Evolutionary conservation across 2,329 filamentous ascomycete genomes (phyloP).

Genomic region (Penicillium sp.): DNA sequence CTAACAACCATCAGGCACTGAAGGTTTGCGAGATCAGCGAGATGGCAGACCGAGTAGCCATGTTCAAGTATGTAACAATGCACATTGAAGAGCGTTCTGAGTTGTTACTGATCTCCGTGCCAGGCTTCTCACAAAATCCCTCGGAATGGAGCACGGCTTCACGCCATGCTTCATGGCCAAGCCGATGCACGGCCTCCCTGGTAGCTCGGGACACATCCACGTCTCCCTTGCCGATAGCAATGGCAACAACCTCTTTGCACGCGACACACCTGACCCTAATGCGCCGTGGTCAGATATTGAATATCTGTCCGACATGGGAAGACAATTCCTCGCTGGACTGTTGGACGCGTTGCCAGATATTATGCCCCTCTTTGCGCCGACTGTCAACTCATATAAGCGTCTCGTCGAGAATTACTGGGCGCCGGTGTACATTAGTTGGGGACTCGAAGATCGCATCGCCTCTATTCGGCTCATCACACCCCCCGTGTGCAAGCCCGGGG

Average conservation of each 20-base stretch:
- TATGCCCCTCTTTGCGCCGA: conserved; percentile 93
- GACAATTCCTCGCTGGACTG: conserved; percentile 89
- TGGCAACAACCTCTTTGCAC: conserved; percentile 81
- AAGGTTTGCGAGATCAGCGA: conserved; percentile 82
- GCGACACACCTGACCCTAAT: conserved; percentile 67
- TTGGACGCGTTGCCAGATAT: conserved; percentile 86
- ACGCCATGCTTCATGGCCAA: conserved; percentile 99
- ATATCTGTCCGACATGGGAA: conserved; percentile 79
- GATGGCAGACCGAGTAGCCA: conserved; percentile 86
- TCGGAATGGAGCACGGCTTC: conserved; percentile 82
- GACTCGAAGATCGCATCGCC: conserved; percentile 87
- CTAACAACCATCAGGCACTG: too few species aligned
- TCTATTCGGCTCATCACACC: conserved; percentile 87
- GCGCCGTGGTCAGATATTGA: conserved; percentile 72
- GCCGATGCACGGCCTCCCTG: conserved; percentile 81
- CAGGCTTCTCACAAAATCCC: conserved; percentile 86
- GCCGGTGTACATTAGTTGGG: conserved; percentile 95
- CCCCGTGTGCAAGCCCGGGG: conserved; percentile 76
- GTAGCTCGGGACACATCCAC: conserved; percentile 95
- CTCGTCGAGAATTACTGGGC: conserved; percentile 99
- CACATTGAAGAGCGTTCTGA: conserved; percentile 11
- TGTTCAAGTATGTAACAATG: conserved; percentile 69
- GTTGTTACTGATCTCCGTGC: too few species aligned
- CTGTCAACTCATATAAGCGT: conserved; percentile 96
- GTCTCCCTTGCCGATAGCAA: conserved; percentile 76